Base-by-base conservation (phyloP, 805 yeast species). In the Yarrowia sp. region DNA sequence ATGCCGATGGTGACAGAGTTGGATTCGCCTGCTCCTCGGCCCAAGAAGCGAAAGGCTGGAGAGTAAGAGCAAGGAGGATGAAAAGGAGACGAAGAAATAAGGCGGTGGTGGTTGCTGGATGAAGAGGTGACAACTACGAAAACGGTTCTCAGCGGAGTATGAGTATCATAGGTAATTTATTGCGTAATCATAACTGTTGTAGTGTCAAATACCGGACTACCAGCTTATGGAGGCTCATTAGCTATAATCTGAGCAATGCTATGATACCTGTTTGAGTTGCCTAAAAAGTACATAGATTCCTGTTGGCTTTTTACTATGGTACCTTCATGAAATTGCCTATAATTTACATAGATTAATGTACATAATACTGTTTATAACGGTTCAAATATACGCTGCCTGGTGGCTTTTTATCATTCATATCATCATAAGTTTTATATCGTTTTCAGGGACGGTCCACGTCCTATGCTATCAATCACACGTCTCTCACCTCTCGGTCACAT, bases 1-100 rank as follows among this genome's bases (percentile, higher is more conserved):
- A 10, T 46, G 43, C 66, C 66, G 13, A 12, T 47, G 36, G 66
- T 61, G 52, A 39, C 46, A 14, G 66, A 61, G 55, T 9, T 61
- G 38, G 66, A 44, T 15, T 36, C 55, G 4, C 66, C 66, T 8
- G 55, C 66, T 1, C 66, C 66, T 9, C 33, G 66, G 6, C 66
- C 66, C 36, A 61, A 61, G 55, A 61, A 61, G 66, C 43, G 66
- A 12, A 61, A 61, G 46, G 66, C 66, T 8, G 66, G 53, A 8
- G 66, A 61, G 44, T 46, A 61, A 15, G 24, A 9, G n/a, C 10
- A n/a, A 40, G 50, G 19, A 10, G 24, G 20, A 24, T 9, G 15
- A 44, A n/a, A n/a, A 40, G 19, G 9, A 9, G 44, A 10, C n/a
- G 44, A 40, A 14, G 43, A 40, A 40, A n/a, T 19, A 40, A 40